A percentile compares a stretch with the other conserved stretches of the same genome.
Conservation (phyloP, 495 filamentous ascomycete genomes). For the Neurospora sp. region DNA sequence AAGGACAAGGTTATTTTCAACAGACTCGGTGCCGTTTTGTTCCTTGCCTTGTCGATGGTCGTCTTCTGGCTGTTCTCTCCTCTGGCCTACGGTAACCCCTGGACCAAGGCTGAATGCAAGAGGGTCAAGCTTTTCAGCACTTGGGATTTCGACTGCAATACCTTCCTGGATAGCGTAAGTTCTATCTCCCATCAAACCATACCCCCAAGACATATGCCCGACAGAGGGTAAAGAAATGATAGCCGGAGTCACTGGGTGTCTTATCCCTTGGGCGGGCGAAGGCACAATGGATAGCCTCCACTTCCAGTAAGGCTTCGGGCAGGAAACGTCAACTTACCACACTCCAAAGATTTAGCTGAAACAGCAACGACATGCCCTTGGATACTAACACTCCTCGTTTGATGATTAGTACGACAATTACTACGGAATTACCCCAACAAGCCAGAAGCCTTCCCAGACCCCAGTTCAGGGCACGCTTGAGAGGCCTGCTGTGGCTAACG, state of each 20-base stretch:
- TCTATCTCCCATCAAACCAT: slow-evolving; percentile 18
- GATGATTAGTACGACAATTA: slow-evolving; percentile 35
- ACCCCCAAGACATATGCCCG: slow-evolving; percentile 22
- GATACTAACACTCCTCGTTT: slow-evolving; percentile 8
- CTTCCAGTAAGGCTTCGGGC: not conserved
- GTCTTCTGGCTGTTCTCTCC: slow-evolving; percentile 82
- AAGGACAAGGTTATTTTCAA: slow-evolving; percentile 64
- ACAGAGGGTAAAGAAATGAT: slow-evolving; percentile 11
- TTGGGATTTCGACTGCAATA: slow-evolving; percentile 98
- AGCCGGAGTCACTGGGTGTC: not conserved
- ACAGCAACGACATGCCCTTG: not conserved
- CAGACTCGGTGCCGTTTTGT: slow-evolving; percentile 53
- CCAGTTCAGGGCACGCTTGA: not conserved
- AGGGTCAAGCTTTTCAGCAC: slow-evolving; percentile 74
- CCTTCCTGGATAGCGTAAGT: slow-evolving; percentile 81
- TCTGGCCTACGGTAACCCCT: slow-evolving; percentile 83
- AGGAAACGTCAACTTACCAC: not conserved
- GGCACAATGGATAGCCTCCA: not conserved
- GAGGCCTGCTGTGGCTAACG: not conserved
- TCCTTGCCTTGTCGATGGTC: slow-evolving; percentile 60
- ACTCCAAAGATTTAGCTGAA: not conserved
- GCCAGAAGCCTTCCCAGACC: slow-evolving; percentile 24
- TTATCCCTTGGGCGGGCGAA: not conserved
- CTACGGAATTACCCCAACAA: slow-evolving; percentile 16
- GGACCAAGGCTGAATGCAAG: slow-evolving; percentile 80